These are phyloP conservation scores for Cladosporium sp. DNA, from an alignment of 2,329 filamentous ascomycete species.

Conservation along the genomic window DNA sequence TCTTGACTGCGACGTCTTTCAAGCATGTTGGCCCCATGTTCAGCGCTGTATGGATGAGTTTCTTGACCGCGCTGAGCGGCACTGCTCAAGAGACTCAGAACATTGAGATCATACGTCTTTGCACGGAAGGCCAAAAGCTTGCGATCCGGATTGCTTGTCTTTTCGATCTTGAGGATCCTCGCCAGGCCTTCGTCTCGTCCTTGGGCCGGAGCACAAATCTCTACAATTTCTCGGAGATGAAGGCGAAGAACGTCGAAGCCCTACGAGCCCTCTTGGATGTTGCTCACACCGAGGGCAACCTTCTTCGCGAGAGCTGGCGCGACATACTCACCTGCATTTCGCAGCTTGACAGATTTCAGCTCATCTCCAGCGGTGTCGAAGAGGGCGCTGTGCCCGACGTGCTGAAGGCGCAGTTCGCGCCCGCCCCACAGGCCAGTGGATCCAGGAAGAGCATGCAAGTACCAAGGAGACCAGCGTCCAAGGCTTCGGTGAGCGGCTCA, in stretches of 20 bases:
- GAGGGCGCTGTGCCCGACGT: constrained; percentile 90
- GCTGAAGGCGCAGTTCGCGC: constrained; percentile 54
- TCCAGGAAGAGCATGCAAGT: constrained; percentile 46
- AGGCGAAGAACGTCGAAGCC: constrained; percentile 92
- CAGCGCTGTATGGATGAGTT: constrained; percentile 98
- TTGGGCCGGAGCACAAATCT: constrained; percentile 91
- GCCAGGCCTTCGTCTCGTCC: constrained; percentile 90
- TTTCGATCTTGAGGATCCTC: constrained; percentile 86
- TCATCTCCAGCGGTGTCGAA: constrained; percentile 90
- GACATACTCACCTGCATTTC: constrained; percentile 93
- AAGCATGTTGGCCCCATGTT: constrained; percentile 98
- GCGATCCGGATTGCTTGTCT: constrained; percentile 89
- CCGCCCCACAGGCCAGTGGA: constrained; percentile 12
- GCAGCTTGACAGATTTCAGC: constrained; percentile 88
- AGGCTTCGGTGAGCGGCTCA: constrained; percentile 31
- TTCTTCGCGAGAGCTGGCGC: constrained; percentile 85
- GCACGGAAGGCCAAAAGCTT: constrained; percentile 91
- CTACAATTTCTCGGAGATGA: constrained; percentile 91
- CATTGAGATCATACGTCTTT: constrained; percentile 82
- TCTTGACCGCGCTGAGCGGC: constrained; percentile 87
- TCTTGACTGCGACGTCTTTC: constrained; percentile 87
- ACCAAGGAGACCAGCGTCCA: constrained; percentile 47
- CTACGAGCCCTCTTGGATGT: constrained; percentile 87
- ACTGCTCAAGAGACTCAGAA: constrained; percentile 93
- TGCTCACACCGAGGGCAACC: constrained; percentile 85